These are phyloP conservation scores for Debaryomyces sp. DNA, from an alignment of 1,139 yeast species.

Conservation along the genomic window DNA sequence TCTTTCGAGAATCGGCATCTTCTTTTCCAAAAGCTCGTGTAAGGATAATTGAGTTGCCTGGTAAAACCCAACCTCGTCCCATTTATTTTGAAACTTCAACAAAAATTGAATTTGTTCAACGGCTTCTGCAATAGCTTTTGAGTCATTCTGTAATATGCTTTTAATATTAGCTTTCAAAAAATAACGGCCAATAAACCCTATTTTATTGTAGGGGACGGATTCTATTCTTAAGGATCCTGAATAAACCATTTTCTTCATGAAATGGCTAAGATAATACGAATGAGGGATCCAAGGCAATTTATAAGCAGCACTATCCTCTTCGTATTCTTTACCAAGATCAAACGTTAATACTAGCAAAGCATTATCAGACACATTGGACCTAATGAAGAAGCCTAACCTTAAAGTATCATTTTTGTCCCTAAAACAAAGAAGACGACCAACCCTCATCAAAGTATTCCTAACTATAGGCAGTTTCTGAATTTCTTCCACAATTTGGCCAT, in stretches of 20 bases:
- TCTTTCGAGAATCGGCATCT: constrained; percentile 38
- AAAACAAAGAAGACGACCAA: constrained; percentile 66
- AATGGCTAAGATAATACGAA: constrained; percentile 25
- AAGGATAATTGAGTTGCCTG: constrained; percentile 51
- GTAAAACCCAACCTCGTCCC: constrained; percentile 49
- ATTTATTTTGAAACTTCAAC: constrained; percentile 44
- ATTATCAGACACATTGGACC: constrained; percentile 32
- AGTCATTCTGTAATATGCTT: constrained; percentile 47
- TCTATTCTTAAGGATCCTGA: constrained; percentile 38
- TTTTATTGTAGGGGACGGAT: constrained; percentile 46
- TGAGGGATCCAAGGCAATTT: constrained; percentile 59
- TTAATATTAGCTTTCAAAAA: constrained; percentile 43
- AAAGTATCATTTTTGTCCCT: constrained; percentile 47
- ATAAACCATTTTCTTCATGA: constrained; percentile 34
- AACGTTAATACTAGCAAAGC: constrained; percentile 44
- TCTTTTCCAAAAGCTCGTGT: constrained; percentile 54
- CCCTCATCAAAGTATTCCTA: constrained; percentile 44
- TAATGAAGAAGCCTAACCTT: constrained; percentile 58
- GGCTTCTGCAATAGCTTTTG: constrained; percentile 44
- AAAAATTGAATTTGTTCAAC: constrained; percentile 42
- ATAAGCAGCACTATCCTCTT: constrained; percentile 24
- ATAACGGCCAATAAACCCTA: constrained; percentile 56
- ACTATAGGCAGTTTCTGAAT: constrained; percentile 49
- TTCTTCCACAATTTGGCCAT: constrained; percentile 50
- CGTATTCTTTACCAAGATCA: constrained; percentile 45